Evolutionary conservation across 192 early-diverging fungal species (phyloP).

Genomic region (Lobulomyces angularis): DNA sequence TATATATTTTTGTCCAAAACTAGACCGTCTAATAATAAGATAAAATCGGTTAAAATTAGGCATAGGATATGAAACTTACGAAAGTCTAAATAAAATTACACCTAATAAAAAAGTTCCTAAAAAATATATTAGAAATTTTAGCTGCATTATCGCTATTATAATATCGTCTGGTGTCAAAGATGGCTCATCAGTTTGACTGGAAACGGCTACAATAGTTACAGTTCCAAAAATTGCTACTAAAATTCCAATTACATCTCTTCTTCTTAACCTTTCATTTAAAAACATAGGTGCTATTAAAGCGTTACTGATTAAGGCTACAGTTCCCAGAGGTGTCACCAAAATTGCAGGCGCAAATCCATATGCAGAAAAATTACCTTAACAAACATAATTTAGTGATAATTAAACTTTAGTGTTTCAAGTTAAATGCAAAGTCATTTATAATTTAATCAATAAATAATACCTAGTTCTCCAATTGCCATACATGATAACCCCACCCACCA

Average conservation of each 20-base stretch:
- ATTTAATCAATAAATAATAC: constrained; percentile 5
- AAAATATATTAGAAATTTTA: constrained; percentile 10
- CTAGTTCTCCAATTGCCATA: constrained; percentile 49
- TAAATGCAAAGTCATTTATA: neutral
- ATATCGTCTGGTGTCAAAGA: constrained; percentile 9
- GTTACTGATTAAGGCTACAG: constrained; percentile 56
- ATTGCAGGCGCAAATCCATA: constrained; percentile 67
- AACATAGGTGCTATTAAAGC: constrained; percentile 58
- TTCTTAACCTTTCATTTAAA: constrained; percentile 47
- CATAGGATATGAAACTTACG: constrained; percentile 4
- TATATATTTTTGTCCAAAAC: constrained; percentile 35
- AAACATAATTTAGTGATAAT: constrained; percentile 14
- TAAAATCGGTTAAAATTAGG: too few species aligned
- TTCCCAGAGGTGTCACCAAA: constrained; percentile 61
- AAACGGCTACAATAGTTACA: constrained; percentile 39
- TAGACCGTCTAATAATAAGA: too few species aligned
- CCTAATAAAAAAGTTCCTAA: neutral
- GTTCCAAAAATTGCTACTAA: constrained; percentile 51
- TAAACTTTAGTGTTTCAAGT: neutral
- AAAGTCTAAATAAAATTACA: neutral
- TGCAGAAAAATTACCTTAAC: constrained; percentile 44
- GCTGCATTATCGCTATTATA: constrained; percentile 5
- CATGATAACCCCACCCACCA: constrained; percentile 62
- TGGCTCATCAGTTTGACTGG: constrained; percentile 10
- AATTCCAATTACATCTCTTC: constrained; percentile 46